These are phyloP conservation scores for Flaveria linearis DNA, from an alignment of 129 eudicot species.

Conservation along the genomic window DNA sequence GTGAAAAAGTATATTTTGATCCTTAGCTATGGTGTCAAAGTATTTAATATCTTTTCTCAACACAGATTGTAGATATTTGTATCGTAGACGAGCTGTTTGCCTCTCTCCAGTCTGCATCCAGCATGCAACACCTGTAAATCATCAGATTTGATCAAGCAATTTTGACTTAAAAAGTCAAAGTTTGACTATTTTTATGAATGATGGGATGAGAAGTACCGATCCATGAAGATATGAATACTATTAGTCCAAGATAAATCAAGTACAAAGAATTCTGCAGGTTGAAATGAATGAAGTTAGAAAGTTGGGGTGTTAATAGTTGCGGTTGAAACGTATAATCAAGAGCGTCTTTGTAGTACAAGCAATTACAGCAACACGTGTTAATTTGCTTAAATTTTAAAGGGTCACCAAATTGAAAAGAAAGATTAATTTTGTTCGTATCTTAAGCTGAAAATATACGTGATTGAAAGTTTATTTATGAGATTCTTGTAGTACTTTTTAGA, in stretches of 20 bases:
- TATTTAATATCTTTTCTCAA: slow-evolving; percentile 61
- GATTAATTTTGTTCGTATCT: too few relatives aligned
- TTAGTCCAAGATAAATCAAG: slow-evolving; percentile 78
- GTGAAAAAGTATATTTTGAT: slow-evolving; percentile 53
- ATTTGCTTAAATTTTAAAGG: too few relatives aligned
- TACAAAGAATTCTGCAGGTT: slow-evolving; percentile 65
- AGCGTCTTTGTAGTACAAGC: too few relatives aligned
- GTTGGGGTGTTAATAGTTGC: not conserved
- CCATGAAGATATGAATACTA: slow-evolving; percentile 71
- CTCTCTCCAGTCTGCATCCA: slow-evolving; percentile 91
- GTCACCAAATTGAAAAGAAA: too few relatives aligned
- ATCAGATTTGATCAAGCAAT: not conserved
- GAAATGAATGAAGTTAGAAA: not conserved
- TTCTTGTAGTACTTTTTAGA: too few relatives aligned
- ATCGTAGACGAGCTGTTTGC: slow-evolving; percentile 71
- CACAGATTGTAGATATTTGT: slow-evolving; percentile 64
- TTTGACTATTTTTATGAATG: slow-evolving; percentile 4
- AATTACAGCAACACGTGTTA: too few relatives aligned
- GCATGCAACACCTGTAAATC: slow-evolving; percentile 77
- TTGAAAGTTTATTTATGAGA: too few relatives aligned
- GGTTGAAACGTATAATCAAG: too few relatives aligned
- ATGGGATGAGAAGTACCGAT: slow-evolving; percentile 52
- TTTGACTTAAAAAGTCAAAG: slow-evolving; percentile 8
- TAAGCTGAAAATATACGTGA: too few relatives aligned
- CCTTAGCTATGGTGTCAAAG: slow-evolving; percentile 74